Evolutionary conservation across 805 yeast species (phyloP), one percentile per base, ranked within the genome.

Genomic region (Wickerhamiella slavikovae): DNA sequence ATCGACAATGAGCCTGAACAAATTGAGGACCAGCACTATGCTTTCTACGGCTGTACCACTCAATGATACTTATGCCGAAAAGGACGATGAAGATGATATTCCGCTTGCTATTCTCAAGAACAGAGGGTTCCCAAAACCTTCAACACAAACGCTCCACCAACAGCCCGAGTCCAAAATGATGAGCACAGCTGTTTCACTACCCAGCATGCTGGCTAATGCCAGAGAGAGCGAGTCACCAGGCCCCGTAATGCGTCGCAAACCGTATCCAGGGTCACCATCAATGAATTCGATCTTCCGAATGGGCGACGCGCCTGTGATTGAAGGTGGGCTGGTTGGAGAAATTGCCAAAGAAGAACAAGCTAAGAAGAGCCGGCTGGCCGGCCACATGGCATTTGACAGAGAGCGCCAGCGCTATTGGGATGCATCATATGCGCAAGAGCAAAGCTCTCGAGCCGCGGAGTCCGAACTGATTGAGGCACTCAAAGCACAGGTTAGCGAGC

Each of bases 51-150:
- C 19, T 11, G 28, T n/a, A 3, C 11, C 13, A 6, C 13, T 13
- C 17, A 13, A 12, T 17, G 15, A 29, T 13, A n/a, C 14, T 23
- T 4, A 8, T 27, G 8, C 17, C 8, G 49, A 43, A 13, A 52
- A 54, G 14, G 59, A 55, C 18, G 50, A 49, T 17, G 43, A 48
- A 34, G 60, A 55, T 29, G 55, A 55, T 29, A 49, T 56, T 11
- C 60, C 60, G 2, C 42, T 55, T 21, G 57, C 53, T 10, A 48
- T 55, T 27, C 36, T 56, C 23, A 53, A 51, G 29, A 58, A 57
- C 3, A 58, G 55, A 32, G 51, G 52, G 6, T 48, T 54, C 37
- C 58, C 59, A 4, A 26, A 24, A 22, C 25, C 28, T 18, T 21
- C 31, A 14, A n/a, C n/a, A n/a, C 25, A n/a, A n/a, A n/a, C n/a